Conservation (phyloP, 2,329 filamentous ascomycete species). For the Fusarium pseudograminearum region DNA sequence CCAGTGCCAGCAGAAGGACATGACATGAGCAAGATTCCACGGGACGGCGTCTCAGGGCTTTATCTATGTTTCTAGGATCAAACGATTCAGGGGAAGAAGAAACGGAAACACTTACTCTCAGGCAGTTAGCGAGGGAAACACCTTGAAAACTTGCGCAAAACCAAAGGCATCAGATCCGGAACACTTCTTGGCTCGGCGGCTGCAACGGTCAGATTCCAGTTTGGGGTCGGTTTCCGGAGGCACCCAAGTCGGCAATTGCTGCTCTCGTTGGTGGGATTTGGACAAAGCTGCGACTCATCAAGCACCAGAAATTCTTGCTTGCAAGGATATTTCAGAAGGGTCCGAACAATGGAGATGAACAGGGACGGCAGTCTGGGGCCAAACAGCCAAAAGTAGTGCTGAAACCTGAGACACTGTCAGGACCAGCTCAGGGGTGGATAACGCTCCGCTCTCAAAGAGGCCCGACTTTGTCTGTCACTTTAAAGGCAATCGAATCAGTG, state of each 20-base stretch:
- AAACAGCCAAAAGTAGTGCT: constrained; percentile 5
- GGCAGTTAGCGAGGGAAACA: constrained; percentile 26
- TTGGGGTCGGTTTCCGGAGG: constrained; percentile 36
- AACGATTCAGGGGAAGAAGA: constrained; percentile 28
- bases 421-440: not conserved
- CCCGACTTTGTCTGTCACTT: constrained; percentile 1
- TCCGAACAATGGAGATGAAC: constrained; percentile 18
- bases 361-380: constrained; percentile 15
- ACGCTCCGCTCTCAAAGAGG: constrained; percentile 23
- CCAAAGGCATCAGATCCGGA: constrained; percentile 25
- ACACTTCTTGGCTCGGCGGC: constrained; percentile 38
- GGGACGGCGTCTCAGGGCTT: constrained; percentile 31
- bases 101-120: constrained; percentile 24
- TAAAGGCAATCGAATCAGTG: constrained; percentile 5
- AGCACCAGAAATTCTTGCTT: constrained; percentile 36
- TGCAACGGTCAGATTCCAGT: constrained; percentile 38
- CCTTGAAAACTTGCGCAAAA: constrained; percentile 21
- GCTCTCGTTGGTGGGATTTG: constrained; percentile 43
- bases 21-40: constrained; percentile 33
- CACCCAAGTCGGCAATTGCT: constrained; percentile 21
- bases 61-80: constrained; percentile 23
- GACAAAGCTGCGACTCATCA: constrained; percentile 28
- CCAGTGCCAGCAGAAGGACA: constrained; percentile 27
- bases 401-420: constrained; percentile 38
- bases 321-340: constrained; percentile 32